Conservation (phyloP, 768 basidiomycete genomes). For the Lactifluus hygrophoroides region DNA sequence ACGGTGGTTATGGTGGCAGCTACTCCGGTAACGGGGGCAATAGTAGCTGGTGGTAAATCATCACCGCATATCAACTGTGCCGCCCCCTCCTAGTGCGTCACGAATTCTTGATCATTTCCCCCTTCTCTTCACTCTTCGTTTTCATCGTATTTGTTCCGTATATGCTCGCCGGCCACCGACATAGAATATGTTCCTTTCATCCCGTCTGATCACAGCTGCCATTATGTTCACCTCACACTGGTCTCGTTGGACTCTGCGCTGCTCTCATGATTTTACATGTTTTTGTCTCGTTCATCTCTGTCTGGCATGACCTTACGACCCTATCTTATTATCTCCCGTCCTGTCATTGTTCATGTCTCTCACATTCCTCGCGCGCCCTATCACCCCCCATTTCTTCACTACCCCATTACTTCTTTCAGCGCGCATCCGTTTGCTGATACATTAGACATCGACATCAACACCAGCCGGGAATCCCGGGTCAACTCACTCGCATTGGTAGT, state of each 20-base stretch:
- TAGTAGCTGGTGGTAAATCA: slow-evolving; percentile 42
- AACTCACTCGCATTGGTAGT: slow-evolving; percentile 18
- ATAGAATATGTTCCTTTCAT: neutral
- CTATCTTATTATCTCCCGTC: slow-evolving; percentile 22
- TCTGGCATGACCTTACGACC: slow-evolving; percentile 28
- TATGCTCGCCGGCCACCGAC: neutral
- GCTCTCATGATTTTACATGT: slow-evolving; percentile 45
- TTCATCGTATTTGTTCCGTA: slow-evolving; percentile 6
- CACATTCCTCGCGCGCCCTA: slow-evolving; percentile 28
- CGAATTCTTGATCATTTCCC: neutral
- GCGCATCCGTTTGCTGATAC: slow-evolving; percentile 21
- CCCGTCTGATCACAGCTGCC: neutral
- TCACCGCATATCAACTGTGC: slow-evolving; percentile 1
- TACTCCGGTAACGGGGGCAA: slow-evolving; percentile 24
- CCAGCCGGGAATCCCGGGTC: slow-evolving; percentile 20
- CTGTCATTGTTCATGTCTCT: slow-evolving; percentile 31
- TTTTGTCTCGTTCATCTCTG: slow-evolving; percentile 48
- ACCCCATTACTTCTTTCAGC: slow-evolving; percentile 24
- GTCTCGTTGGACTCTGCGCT: slow-evolving; percentile 41
- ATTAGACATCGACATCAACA: slow-evolving; percentile 25
- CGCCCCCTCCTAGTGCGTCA: neutral
- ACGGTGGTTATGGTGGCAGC: slow-evolving; percentile 25
- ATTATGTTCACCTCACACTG: slow-evolving; percentile 10
- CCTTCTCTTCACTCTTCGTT: too few relatives aligned
- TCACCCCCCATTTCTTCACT: slow-evolving; percentile 17